Percentiles rank a stretch among this genome's conserved stretches.
These are phyloP conservation scores for Pontederia paniculata DNA, from an alignment of 176 grass and related monocot species.

Conservation along the genomic window DNA sequence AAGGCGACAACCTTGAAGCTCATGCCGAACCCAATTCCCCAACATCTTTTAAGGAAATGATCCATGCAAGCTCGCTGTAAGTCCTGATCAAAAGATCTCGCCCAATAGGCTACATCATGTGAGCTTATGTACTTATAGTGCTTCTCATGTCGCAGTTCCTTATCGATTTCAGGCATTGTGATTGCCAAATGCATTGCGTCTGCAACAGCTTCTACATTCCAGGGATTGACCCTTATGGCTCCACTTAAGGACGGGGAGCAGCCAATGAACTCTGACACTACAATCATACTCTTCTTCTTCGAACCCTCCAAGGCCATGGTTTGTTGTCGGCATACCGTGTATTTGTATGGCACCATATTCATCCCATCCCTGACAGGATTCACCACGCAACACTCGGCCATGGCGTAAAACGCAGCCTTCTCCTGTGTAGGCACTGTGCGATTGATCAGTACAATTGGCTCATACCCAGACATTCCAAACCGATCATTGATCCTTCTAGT, in stretches of 20 bases:
- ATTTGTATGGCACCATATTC: slow-evolving; percentile 41
- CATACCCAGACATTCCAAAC: slow-evolving; percentile 19
- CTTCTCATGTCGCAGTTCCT: slow-evolving; percentile 23
- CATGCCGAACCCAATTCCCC: slow-evolving; percentile 25
- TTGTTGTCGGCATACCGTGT: slow-evolving; percentile 39
- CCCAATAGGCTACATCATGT: slow-evolving; percentile 32
- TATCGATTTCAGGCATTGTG: slow-evolving; percentile 24
- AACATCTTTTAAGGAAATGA: background rate
- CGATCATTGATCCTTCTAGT: slow-evolving; percentile 14
- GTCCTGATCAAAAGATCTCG: slow-evolving; percentile 14
- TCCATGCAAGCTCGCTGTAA: slow-evolving; percentile 20
- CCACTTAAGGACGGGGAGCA: slow-evolving; percentile 29
- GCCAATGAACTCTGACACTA: slow-evolving; percentile 34
- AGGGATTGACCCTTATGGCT: slow-evolving; percentile 38
- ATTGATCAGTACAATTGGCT: slow-evolving; percentile 33
- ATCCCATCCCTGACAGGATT: slow-evolving; percentile 40
- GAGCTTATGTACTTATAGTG: slow-evolving; percentile 25
- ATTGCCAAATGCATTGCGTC: slow-evolving; percentile 27
- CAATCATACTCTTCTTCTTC: slow-evolving; percentile 16
- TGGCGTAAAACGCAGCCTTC: slow-evolving; percentile 44
- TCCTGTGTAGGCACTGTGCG: slow-evolving; percentile 19
- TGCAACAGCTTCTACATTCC: slow-evolving; percentile 10
- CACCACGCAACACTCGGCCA: slow-evolving; percentile 40
- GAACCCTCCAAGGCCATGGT: background rate
- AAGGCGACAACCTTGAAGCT: slow-evolving; percentile 21